phyloP scores from a whole-genome alignment of 2,329 filamentous ascomycete species.

The Gliomastix tumulicola region DNA sequence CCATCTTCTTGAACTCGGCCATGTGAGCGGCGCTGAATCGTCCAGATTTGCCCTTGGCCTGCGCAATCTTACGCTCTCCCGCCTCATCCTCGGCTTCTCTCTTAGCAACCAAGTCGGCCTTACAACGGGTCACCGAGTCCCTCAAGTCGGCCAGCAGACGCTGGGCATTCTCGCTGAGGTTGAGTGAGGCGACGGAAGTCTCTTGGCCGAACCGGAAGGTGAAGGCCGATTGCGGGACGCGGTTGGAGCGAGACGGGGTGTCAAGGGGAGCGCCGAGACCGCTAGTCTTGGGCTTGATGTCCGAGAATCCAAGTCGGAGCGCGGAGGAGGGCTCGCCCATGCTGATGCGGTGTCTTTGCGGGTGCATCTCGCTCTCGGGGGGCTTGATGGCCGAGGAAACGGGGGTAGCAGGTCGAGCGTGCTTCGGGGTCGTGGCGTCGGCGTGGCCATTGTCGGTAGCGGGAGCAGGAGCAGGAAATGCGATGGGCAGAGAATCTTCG shows the following conservation, averaged over 20 bases:
- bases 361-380: slow-evolving; percentile 80
- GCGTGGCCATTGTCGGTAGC: too few relatives aligned
- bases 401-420: slow-evolving; percentile 46
- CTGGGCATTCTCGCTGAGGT: slow-evolving; percentile 55
- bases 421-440: too few relatives aligned
- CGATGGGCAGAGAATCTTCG: too few relatives aligned
- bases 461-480: too few relatives aligned
- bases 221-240: slow-evolving; percentile 51
- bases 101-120: slow-evolving; percentile 58
- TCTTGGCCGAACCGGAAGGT: slow-evolving; percentile 62
- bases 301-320: slow-evolving; percentile 73
- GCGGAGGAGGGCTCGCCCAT: slow-evolving; percentile 73
- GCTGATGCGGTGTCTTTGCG: slow-evolving; percentile 71
- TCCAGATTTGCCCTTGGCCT: slow-evolving; percentile 67
- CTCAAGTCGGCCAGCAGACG: slow-evolving; percentile 61
- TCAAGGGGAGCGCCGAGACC: slow-evolving; percentile 36
- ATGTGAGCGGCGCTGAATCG: slow-evolving; percentile 83
- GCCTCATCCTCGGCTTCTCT: slow-evolving; percentile 46
- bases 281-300: slow-evolving; percentile 55
- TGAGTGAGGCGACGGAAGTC: slow-evolving; percentile 33
- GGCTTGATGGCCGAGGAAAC: slow-evolving; percentile 62
- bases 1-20: slow-evolving; percentile 94
- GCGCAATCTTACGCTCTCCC: slow-evolving; percentile 64
- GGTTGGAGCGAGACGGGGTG: slow-evolving; percentile 56
- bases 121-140: slow-evolving; percentile 64